These are phyloP conservation scores for Talaromyces proteolyticus DNA, from an alignment of 495 filamentous ascomycete species.

Conservation along the genomic window DNA sequence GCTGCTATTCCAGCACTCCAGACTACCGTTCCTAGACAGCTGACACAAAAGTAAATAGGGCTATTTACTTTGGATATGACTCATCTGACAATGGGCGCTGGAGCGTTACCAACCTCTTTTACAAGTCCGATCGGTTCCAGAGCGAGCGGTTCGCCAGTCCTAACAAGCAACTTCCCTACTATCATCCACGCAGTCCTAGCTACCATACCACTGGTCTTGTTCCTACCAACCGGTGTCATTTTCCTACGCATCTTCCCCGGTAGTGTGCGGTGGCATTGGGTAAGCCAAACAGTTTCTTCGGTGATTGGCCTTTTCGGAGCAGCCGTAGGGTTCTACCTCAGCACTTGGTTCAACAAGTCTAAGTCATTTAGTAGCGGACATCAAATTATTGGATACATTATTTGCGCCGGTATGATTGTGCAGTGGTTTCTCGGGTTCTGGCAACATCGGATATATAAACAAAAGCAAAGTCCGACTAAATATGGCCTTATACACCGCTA, in stretches of 20 bases:
- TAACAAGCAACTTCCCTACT: conserved; percentile 21
- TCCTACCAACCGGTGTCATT: conserved; percentile 51
- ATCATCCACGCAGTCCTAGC: conserved; percentile 47
- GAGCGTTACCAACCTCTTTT: conserved; percentile 17
- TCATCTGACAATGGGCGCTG: conserved; percentile 34
- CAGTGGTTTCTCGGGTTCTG: conserved; percentile 41
- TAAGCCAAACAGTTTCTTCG: conserved; percentile 37
- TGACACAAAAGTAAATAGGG: conserved; percentile 18
- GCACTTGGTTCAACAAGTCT: conserved; percentile 46
- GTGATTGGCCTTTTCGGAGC: conserved; percentile 39
- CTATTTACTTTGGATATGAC: conserved; percentile 48
- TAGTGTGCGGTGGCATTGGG: conserved; percentile 43
- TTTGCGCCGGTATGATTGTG: conserved; percentile 37
- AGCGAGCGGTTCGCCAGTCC: conserved; percentile 6
- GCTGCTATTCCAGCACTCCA: neutral
- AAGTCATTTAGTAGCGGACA: conserved; percentile 48
- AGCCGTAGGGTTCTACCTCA: conserved; percentile 43
- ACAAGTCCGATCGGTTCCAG: conserved; percentile 14
- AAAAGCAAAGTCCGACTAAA: conserved; percentile 34
- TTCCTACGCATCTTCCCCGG: conserved; percentile 37
- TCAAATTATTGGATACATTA: conserved; percentile 52
- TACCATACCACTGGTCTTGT: conserved; percentile 42
- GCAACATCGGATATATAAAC: conserved; percentile 42
- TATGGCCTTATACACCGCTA: conserved; percentile 41
- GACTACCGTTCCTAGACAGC: neutral